Percentiles rank a stretch among this genome's conserved stretches.
Conservation (phyloP, 2,329 filamentous ascomycete species). For the Sphaerulina populicola region DNA sequence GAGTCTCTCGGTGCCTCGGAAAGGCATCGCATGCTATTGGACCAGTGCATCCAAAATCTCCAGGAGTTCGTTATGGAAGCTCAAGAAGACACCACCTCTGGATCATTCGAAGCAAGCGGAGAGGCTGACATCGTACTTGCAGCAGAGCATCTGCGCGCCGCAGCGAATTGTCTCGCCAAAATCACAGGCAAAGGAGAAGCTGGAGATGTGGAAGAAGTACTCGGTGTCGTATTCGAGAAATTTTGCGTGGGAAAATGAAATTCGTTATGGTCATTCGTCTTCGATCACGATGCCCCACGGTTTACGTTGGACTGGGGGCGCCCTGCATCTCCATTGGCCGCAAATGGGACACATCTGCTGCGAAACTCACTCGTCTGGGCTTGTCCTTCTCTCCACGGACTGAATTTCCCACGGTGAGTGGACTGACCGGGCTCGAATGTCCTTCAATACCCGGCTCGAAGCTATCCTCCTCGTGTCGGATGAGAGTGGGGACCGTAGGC, state of each 20-base stretch:
- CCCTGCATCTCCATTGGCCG: neutral
- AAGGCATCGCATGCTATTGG: constrained; percentile 74
- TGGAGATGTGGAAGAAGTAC: constrained; percentile 87
- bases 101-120: constrained; percentile 16
- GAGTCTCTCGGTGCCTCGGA: constrained; percentile 85
- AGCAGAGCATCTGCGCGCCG: constrained; percentile 77
- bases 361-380: constrained; percentile 5
- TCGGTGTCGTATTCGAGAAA: constrained; percentile 98
- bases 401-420: neutral
- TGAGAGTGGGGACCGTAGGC: constrained; percentile 2
- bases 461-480: neutral
- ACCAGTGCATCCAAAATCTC: constrained; percentile 62
- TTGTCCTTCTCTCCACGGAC: neutral
- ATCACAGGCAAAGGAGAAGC: constrained; percentile 81
- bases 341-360: neutral
- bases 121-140: constrained; percentile 80
- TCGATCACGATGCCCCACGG: neutral
- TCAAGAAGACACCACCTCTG: neutral
- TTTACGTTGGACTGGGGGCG: neutral
- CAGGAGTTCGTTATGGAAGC: constrained; percentile 62
- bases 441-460: neutral
- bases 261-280: neutral
- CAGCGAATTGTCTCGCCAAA: constrained; percentile 68
- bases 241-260: constrained; percentile 38
- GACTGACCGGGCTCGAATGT: constrained; percentile 1